phyloP scores from a whole-genome alignment of 2,329 filamentous ascomycete genomes.

The Cladorrhinum sp. region DNA sequence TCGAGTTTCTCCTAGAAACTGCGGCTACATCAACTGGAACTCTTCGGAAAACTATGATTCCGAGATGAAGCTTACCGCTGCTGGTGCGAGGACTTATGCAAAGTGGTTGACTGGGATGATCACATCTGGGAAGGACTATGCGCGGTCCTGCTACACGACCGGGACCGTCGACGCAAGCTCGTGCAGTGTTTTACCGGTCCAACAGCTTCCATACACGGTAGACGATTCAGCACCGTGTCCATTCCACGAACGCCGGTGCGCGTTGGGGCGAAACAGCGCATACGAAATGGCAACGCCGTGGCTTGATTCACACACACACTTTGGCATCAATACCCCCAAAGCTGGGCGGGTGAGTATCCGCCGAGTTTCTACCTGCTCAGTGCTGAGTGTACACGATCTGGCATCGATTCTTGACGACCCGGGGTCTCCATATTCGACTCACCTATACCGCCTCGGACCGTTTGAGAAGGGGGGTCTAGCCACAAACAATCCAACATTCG shows the following conservation, averaged over 20 bases:
- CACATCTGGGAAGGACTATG: neutral
- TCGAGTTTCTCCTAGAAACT: neutral
- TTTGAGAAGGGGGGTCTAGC: too few relatives aligned
- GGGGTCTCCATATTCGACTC: too few relatives aligned
- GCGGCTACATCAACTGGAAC: neutral
- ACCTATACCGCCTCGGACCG: too few relatives aligned
- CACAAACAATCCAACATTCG: neutral
- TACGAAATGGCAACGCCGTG: neutral
- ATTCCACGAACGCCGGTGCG: neutral
- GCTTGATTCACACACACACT: neutral
- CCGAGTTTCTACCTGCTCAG: neutral
- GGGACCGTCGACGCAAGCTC: neutral
- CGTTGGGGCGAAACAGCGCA: neutral
- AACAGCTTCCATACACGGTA: neutral
- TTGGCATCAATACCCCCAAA: neutral
- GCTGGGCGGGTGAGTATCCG: neutral
- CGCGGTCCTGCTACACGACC: neutral
- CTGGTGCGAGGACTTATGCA: neutral
- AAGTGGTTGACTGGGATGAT: neutral
- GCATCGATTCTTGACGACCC: too few relatives aligned
- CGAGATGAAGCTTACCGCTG: neutral
- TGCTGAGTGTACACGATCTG: neutral
- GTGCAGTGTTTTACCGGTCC: neutral
- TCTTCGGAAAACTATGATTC: neutral
- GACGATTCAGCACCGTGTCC: neutral